Conservation (phyloP, 805 yeast species). For the Lachancea fermentati region DNA sequence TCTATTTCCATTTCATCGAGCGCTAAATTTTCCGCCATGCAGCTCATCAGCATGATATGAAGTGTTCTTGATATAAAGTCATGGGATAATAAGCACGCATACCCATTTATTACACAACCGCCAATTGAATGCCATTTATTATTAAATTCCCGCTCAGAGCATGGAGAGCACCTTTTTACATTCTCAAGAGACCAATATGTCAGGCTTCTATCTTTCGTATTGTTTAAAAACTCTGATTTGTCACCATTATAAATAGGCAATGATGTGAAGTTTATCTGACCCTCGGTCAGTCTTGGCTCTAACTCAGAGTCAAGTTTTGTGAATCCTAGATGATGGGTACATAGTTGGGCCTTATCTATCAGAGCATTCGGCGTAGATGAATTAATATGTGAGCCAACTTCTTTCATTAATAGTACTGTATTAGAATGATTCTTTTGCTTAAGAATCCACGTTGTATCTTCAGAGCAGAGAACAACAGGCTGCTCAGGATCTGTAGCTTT, state of each 20-base stretch:
- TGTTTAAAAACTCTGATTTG: conserved; percentile 5
- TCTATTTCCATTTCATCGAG: conserved; percentile 26
- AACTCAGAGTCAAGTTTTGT: conserved; percentile 29
- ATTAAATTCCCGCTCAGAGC: conserved; percentile 51
- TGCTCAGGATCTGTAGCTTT: conserved; percentile 30
- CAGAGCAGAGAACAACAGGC: conserved; percentile 55
- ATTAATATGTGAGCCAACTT: conserved; percentile 24
- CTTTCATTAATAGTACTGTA: conserved; percentile 53
- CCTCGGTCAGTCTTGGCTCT: conserved; percentile 34
- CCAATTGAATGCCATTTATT: conserved; percentile 45
- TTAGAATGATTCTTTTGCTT: conserved; percentile 86
- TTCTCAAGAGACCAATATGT: conserved; percentile 28
- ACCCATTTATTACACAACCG: conserved; percentile 51
- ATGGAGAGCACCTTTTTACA: conserved; percentile 35
- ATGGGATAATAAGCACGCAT: conserved; percentile 34
- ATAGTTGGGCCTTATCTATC: too few species aligned
- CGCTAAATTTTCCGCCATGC: conserved; percentile 34
- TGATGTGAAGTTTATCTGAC: conserved; percentile 28
- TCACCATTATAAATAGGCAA: conserved; percentile 38
- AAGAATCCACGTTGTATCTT: conserved; percentile 52
- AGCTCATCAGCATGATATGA: conserved; percentile 35
- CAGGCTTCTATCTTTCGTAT: conserved; percentile 28
- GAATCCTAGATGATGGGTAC: conserved; percentile 28
- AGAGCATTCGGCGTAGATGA: too few species aligned
- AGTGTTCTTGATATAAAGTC: conserved; percentile 32